These are phyloP conservation scores for Ceratorhiza oryzae-sativae DNA, from an alignment of 1,284 basidiomycete genomes.

Conservation along the genomic window DNA sequence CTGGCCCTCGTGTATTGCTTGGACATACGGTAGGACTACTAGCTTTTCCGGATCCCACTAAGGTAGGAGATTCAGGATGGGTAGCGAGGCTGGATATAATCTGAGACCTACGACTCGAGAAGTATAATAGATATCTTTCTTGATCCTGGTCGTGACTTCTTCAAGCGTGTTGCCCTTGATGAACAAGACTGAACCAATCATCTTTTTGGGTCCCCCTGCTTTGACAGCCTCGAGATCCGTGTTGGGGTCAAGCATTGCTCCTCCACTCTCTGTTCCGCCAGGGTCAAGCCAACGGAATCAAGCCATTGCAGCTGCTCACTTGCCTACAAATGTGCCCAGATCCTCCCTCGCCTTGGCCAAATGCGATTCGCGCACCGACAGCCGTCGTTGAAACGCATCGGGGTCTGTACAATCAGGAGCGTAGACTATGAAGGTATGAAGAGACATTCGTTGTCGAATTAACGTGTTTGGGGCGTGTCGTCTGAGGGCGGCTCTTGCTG, in stretches of 20 bases:
- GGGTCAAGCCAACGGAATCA: not conserved
- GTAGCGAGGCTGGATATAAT: not conserved
- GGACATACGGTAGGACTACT: conserved; percentile 39
- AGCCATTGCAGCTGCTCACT: conserved; percentile 44
- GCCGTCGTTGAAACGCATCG: conserved; percentile 50
- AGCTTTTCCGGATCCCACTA: conserved; percentile 42
- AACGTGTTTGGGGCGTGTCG: no score
- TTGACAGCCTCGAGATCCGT: conserved; percentile 30
- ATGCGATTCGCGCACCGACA: conserved; percentile 51
- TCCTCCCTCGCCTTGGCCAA: conserved; percentile 46
- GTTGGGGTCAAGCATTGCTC: conserved; percentile 41
- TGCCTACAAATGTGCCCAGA: conserved; percentile 45
- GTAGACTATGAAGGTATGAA: conserved; percentile 52
- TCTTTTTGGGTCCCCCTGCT: conserved; percentile 45
- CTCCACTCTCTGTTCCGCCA: conserved; percentile 33
- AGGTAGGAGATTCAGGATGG: not conserved
- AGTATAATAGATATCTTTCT: conserved; percentile 63
- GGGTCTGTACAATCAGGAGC: conserved; percentile 54
- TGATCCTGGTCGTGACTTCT: conserved; percentile 58
- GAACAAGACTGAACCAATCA: conserved; percentile 61
- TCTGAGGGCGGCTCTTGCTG: no score
- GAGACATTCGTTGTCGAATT: not conserved
- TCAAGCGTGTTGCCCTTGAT: conserved; percentile 59
- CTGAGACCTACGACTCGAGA: conserved; percentile 59
- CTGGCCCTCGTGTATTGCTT: not conserved